Percentiles rank a stretch among this genome's conserved stretches.
These are phyloP conservation scores for Cadophora luteo-olivacea DNA, from an alignment of 2,329 filamentous ascomycete species.

Conservation along the genomic window DNA sequence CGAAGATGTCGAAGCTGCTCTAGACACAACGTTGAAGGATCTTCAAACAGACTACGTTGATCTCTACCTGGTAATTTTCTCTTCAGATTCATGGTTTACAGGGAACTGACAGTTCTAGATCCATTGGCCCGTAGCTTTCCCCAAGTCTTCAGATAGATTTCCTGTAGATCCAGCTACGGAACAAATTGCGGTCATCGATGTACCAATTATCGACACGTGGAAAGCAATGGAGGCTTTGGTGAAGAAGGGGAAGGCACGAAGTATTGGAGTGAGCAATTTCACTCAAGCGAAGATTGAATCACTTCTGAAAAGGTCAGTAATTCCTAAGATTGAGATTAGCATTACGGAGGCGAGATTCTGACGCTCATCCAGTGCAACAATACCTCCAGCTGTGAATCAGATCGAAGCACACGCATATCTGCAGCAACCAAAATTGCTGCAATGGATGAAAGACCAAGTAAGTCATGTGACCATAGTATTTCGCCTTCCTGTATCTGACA, in stretches of 20 bases:
- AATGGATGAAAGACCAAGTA: constrained; percentile 53
- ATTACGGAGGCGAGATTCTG: not conserved
- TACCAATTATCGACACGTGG: constrained; percentile 47
- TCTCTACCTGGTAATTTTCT: constrained; percentile 56
- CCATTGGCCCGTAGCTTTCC: constrained; percentile 42
- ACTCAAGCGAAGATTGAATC: constrained; percentile 50
- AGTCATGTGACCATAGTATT: not conserved
- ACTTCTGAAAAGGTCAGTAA: constrained; percentile 52
- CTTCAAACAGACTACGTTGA: constrained; percentile 60
- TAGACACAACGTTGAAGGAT: constrained; percentile 56
- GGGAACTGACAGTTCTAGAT: constrained; percentile 46
- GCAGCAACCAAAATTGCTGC: constrained; percentile 63
- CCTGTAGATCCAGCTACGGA: constrained; percentile 32
- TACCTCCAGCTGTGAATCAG: constrained; percentile 69
- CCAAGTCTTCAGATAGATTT: constrained; percentile 26
- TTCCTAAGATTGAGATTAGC: not conserved
- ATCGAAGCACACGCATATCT: constrained; percentile 74
- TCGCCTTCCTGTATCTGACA: constrained; percentile 8
- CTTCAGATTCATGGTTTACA: not conserved
- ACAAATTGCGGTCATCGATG: constrained; percentile 30
- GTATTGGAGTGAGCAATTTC: constrained; percentile 61
- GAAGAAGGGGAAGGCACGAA: constrained; percentile 48
- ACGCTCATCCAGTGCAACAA: constrained; percentile 50
- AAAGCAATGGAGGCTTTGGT: constrained; percentile 50
- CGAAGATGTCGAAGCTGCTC: constrained; percentile 51